Conservation (phyloP, 2,329 filamentous ascomycete genomes). For the Chaetomium sp. region DNA sequence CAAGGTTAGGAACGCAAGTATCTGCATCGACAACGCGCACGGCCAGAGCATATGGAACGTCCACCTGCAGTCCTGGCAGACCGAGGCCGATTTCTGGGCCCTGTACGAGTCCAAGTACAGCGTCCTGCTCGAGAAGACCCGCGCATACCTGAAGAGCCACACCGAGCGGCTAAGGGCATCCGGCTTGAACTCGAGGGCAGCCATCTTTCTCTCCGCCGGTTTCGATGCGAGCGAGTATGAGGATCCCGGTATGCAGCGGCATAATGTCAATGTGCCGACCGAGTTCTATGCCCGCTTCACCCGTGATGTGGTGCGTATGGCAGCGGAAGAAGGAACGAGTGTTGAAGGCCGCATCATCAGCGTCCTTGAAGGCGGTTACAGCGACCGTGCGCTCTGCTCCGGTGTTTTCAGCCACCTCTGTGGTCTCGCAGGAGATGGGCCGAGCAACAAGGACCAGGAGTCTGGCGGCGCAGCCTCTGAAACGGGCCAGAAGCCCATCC, state of each 20-base stretch:
- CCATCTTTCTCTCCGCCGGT: constrained; percentile 92
- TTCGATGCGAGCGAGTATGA: constrained; percentile 98
- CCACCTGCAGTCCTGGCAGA: constrained; percentile 86
- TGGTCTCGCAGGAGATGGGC: constrained; percentile 68
- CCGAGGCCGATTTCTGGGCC: constrained; percentile 81
- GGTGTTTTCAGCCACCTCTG: constrained; percentile 89
- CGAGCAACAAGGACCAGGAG: constrained; percentile 43
- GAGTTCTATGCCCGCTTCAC: constrained; percentile 94
- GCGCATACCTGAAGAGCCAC: constrained; percentile 73
- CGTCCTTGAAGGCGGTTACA: constrained; percentile 94
- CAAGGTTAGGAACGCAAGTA: constrained; percentile 89
- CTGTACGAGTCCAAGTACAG: constrained; percentile 81
- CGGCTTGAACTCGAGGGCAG: constrained; percentile 71
- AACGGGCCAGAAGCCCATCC: constrained; percentile 57
- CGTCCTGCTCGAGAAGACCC: constrained; percentile 77
- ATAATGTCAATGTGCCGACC: constrained; percentile 93
- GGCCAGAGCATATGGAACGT: constrained; percentile 96
- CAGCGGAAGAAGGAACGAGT: constrained; percentile 74
- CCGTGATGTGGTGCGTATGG: constrained; percentile 77
- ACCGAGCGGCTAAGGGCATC: constrained; percentile 63
- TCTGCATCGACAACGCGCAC: constrained; percentile 93
- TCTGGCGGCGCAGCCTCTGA: constrained; percentile 56
- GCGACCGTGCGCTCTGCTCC: constrained; percentile 83
- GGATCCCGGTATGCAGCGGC: constrained; percentile 87
- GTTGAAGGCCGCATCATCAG: constrained; percentile 88